Percentiles rank a stretch among this genome's conserved stretches.
Conservation (phyloP, 495 filamentous ascomycete species). For the Diplogelasinospora grovesii region DNA sequence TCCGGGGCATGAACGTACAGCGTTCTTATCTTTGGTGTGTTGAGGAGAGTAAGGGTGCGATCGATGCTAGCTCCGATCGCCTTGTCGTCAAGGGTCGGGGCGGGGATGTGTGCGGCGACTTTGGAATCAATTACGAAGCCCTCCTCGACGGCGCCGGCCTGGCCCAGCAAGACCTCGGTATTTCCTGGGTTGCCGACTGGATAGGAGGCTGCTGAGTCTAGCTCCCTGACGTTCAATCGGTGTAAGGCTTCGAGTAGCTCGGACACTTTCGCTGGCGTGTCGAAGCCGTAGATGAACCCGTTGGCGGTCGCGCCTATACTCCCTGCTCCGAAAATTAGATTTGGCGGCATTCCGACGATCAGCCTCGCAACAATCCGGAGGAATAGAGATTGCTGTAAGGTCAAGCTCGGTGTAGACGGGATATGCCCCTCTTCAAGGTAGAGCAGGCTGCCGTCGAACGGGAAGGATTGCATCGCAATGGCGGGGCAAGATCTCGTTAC, state of each 20-base stretch:
- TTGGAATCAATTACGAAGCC: constrained; percentile 25
- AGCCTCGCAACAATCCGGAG: no score
- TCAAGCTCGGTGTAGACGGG: no score
- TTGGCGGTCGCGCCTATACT: constrained; percentile 6
- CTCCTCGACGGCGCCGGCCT: constrained; percentile 11
- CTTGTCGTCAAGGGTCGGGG: constrained; percentile 5
- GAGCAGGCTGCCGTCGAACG: no score
- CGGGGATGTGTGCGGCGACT: constrained; percentile 4
- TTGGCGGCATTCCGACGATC: no score
- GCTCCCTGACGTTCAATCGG: constrained; percentile 2
- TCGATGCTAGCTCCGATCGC: constrained; percentile 12
- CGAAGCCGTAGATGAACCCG: constrained; percentile 3
- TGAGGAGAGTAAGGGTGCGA: constrained; percentile 14
- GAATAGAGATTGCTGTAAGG: no score
- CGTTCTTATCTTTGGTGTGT: constrained; percentile 15
- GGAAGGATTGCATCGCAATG: no score
- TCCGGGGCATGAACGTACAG: constrained; percentile 39
- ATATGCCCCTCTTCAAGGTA: no score
- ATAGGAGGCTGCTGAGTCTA: constrained; percentile 8
- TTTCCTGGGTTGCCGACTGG: constrained; percentile 7
- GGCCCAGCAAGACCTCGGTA: constrained; percentile 19
- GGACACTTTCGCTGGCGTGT: constrained; percentile 10
- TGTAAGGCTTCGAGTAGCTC: constrained; percentile 4
- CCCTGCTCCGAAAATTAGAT: constrained; percentile 6
- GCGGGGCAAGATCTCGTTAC: no score